Conservation (phyloP, 257 asterid species). For the Solanum rostratum region DNA sequence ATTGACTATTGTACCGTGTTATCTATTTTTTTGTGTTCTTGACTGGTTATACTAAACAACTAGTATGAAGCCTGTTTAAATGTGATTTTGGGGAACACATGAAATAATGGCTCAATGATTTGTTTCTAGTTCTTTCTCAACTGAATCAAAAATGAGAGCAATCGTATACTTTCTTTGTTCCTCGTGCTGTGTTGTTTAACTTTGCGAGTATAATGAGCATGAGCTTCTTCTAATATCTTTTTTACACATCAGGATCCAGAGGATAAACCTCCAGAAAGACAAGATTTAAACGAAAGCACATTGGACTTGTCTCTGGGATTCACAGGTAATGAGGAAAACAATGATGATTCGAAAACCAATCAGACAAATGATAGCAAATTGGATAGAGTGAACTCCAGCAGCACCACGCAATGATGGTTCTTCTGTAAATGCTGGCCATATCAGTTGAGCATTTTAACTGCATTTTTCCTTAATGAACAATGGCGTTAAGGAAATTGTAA, state of each 20-base stretch:
- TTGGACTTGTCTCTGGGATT: slow-evolving; percentile 69
- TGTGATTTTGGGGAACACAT: neutral
- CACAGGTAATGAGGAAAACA: slow-evolving; percentile 36
- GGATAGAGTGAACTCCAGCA: slow-evolving; percentile 1
- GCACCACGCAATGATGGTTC: neutral
- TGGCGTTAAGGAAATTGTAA: neutral
- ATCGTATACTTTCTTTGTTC: neutral
- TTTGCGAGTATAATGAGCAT: neutral
- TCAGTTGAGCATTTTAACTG: neutral
- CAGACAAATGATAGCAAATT: slow-evolving; percentile 17
- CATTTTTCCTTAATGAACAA: neutral
- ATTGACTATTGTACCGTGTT: neutral
- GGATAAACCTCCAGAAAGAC: slow-evolving; percentile 31
- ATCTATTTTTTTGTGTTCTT: neutral
- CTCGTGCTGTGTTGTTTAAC: neutral
- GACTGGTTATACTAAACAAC: neutral
- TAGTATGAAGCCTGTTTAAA: neutral
- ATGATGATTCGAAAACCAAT: slow-evolving; percentile 23
- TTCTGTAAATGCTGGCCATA: neutral
- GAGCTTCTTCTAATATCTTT: neutral
- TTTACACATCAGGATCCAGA: slow-evolving; percentile 24
- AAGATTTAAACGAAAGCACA: slow-evolving; percentile 70
- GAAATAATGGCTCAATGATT: neutral
- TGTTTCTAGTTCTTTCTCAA: neutral
- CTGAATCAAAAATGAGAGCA: neutral